Conservation (phyloP, 2,329 filamentous ascomycete genomes). For the Fusarium musae region DNA sequence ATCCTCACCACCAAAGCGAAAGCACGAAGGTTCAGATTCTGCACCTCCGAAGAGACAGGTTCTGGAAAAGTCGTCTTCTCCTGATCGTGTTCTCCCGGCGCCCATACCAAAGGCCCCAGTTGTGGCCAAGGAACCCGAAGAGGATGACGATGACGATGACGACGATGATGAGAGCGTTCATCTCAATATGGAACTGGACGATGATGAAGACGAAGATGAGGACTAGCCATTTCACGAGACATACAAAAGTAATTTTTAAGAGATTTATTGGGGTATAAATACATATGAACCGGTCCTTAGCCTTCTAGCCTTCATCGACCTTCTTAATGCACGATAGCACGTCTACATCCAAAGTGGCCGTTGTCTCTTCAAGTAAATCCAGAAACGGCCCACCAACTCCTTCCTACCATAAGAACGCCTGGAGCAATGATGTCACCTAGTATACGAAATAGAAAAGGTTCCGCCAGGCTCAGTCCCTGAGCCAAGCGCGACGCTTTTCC, state of each 20-base stretch:
- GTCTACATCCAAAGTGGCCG: conserved; percentile 32
- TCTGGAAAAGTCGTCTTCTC: conserved; percentile 48
- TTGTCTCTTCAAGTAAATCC: conserved; percentile 16
- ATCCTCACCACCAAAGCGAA: conserved; percentile 52
- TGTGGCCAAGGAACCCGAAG: conserved; percentile 39
- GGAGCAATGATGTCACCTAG: conserved; percentile 8
- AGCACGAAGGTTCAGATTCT: conserved; percentile 52
- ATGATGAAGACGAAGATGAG: conserved; percentile 54
- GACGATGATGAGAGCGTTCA: conserved; percentile 65
- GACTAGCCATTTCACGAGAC: conserved; percentile 21
- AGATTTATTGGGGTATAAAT: conserved; percentile 35
- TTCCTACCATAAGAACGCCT: conserved; percentile 34
- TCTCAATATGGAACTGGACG: conserved; percentile 69
- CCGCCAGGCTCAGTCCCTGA: conserved; percentile 75
- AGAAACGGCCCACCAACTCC: conserved; percentile 33
- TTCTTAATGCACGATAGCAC: conserved; percentile 27
- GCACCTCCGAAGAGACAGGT: conserved; percentile 55
- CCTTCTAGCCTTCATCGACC: conserved; percentile 26
- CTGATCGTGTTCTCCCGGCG: conserved; percentile 20
- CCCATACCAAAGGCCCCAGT: conserved; percentile 31
- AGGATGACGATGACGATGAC: conserved; percentile 52
- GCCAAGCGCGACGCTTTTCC: conserved; percentile 92
- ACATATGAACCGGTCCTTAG: conserved; percentile 24
- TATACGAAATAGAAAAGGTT: conserved; percentile 2
- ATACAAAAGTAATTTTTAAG: conserved; percentile 17